phyloP scores from a whole-genome alignment of 2,329 filamentous ascomycete species.

The Eurotiales sp. region DNA sequence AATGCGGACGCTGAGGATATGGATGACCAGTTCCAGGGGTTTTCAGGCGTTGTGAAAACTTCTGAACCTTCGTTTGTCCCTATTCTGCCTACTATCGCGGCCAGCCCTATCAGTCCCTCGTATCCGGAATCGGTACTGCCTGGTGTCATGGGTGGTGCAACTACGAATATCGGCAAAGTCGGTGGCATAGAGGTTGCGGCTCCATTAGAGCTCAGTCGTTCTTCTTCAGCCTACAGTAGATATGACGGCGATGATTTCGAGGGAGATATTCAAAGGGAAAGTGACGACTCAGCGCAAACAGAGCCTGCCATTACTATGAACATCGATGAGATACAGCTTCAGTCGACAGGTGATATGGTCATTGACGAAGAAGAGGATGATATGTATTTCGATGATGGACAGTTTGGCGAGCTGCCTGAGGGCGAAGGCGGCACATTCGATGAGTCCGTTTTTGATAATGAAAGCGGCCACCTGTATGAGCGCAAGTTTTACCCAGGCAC shows the following conservation, averaged over 20 bases:
- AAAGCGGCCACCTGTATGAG: slow-evolving; percentile 41
- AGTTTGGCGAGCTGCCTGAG: slow-evolving; percentile 38
- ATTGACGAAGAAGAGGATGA: slow-evolving; percentile 29
- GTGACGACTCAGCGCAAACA: neutral
- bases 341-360: neutral
- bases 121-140: slow-evolving; percentile 16
- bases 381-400: slow-evolving; percentile 47
- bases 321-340: neutral
- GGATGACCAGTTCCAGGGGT: slow-evolving; percentile 30
- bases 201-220: neutral
- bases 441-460: slow-evolving; percentile 48
- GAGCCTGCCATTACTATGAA: neutral
- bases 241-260: neutral
- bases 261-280: neutral
- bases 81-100: slow-evolving; percentile 33
- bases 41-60: slow-evolving; percentile 26
- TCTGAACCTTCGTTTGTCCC: slow-evolving; percentile 31
- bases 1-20: slow-evolving; percentile 43
- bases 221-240: slow-evolving; percentile 1
- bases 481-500: slow-evolving; percentile 26
- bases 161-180: neutral
- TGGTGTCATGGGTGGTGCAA: neutral
- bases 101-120: slow-evolving; percentile 29
- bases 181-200: neutral
- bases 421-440: slow-evolving; percentile 39